Base-by-base conservation (phyloP, 352 stramenopile species). In the Pythium scleroteichum region DNA sequence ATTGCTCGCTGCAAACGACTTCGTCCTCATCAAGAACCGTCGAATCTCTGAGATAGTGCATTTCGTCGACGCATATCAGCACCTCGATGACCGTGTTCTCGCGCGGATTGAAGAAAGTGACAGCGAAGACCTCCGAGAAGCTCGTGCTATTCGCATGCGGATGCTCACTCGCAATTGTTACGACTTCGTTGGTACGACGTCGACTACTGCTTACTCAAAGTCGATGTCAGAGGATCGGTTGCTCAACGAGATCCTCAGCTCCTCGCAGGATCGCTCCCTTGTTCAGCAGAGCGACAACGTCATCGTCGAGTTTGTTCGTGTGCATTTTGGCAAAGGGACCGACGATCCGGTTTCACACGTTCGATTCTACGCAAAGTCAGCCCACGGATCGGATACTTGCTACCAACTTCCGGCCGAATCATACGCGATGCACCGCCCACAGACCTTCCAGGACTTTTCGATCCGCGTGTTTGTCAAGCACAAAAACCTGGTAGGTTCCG, bases 261-360 rank as follows among this genome's bases (percentile, higher is more conserved):
- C 78, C 27, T 89, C 76, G 2, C 50, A 29, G 8, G 59, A 67
- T 12, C 61, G 69, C 19, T 68, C 50, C 0, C 50, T 90, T 26
- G 8, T 70, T 2, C 38, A 76, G 13, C 66, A 87, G 16, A 75
- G 68, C 17, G 63, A 88, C 0, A 60, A 79, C 17, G 62, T 97
- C 5, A 93, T 97, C 39, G 57, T 94, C 13, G 82, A 96, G 49
- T 82, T 91, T 47, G 85, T 94, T 57, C 69, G 70, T 12, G 69
- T 94, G 20, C 85, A 96, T 51, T 88, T 82, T 47, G 89, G 89
- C n/a, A 95, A 96, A 53, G 84, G 83, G 1, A 73, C 76, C 1
- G 45, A 78, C 9, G 85, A 96, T 50, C 89, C 88, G 23, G 53
- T 97, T 4, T 57, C 81, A 13, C 59, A 83, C 23, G 72, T 93